Conservation (phyloP, 495 filamentous ascomycete genomes). For the Podospora appendiculata region DNA sequence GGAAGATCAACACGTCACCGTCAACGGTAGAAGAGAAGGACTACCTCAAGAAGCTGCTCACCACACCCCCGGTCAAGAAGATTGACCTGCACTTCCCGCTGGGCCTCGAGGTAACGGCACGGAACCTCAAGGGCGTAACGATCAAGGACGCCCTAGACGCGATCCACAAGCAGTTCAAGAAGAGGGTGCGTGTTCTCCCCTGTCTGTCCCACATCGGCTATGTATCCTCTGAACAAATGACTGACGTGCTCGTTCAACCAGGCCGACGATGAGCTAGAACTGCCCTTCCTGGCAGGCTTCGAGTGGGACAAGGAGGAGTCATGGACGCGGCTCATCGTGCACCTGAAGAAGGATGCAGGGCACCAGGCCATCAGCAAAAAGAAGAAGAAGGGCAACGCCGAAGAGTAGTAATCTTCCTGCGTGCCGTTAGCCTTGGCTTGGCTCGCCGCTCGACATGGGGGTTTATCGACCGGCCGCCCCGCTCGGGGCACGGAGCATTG, state of each 20-base stretch:
- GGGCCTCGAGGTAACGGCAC: constrained; percentile 78
- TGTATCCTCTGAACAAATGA: background rate
- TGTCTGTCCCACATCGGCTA: background rate
- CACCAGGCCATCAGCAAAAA: constrained; percentile 51
- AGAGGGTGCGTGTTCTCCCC: constrained; percentile 54
- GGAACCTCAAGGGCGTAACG: constrained; percentile 86
- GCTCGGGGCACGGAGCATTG: too few species aligned
- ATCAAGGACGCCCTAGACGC: constrained; percentile 92
- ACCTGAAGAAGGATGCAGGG: constrained; percentile 64
- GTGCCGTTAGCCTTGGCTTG: too few species aligned
- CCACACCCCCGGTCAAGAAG: constrained; percentile 79
- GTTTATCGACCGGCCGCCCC: too few species aligned
- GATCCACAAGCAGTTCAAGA: constrained; percentile 91
- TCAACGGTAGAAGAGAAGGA: constrained; percentile 69
- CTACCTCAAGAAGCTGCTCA: constrained; percentile 68
- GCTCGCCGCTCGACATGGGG: too few species aligned
- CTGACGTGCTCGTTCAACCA: constrained; percentile 21
- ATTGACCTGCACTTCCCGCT: constrained; percentile 85
- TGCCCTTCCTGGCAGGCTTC: constrained; percentile 81
- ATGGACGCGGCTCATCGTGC: constrained; percentile 65
- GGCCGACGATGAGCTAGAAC: constrained; percentile 82
- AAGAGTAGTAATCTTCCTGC: constrained; percentile 24
- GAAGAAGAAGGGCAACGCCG: constrained; percentile 56
- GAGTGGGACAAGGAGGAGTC: constrained; percentile 91
- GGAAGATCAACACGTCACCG: constrained; percentile 87